Base-by-base conservation (phyloP, 768 basidiomycete species). In the Gautieria morchelliformis region DNA sequence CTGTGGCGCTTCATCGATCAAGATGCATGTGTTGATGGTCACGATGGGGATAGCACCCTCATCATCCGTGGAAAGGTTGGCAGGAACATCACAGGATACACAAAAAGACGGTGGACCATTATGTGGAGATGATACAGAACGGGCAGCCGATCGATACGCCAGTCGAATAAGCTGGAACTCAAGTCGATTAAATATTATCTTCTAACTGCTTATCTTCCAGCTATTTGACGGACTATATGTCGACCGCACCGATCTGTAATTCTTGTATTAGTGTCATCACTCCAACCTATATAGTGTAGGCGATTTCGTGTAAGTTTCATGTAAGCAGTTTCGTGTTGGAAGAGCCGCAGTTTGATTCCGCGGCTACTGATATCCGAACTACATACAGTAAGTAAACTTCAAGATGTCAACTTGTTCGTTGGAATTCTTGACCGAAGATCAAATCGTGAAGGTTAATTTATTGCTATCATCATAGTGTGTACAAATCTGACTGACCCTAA, bases 1-100 rank as follows among this genome's bases (percentile, higher is more conserved):
- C 39, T 14, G 5, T 20, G 35, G 17, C 22, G 45, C 47, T n/a
- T 20, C 24, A 56, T 46, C 56, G 3, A 59, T 24, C 40, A 27
- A 10, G 17, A 55, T 2, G 17, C 20, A 37, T 24, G 33, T 24
- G 32, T 52, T 48, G 44, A n/a, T 27, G 64, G 24, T 20, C 44
- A 6, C 17, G 40, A 58, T 20, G 52, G 49, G 53, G 60, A 17
- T 63, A 93, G 89, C 78, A 91, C 68, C 81, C 89, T 1, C 87
- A 91, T 66, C 90, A 93, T 72, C 90, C 90, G 3, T 93, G 90
- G 90, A 93, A 93, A 67, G 90, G 90, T 14, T 93, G 90, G 90
- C 90, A 93, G 68, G 90, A 93, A 64, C 90, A 92, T 66, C 85
- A 91, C 67, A 80, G 90, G 44, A 89, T 91, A 63, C 90, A 92